Evolutionary conservation across 441 rosid genomes (phyloP).

Genomic region (Pelargonium cotyledonis): DNA sequence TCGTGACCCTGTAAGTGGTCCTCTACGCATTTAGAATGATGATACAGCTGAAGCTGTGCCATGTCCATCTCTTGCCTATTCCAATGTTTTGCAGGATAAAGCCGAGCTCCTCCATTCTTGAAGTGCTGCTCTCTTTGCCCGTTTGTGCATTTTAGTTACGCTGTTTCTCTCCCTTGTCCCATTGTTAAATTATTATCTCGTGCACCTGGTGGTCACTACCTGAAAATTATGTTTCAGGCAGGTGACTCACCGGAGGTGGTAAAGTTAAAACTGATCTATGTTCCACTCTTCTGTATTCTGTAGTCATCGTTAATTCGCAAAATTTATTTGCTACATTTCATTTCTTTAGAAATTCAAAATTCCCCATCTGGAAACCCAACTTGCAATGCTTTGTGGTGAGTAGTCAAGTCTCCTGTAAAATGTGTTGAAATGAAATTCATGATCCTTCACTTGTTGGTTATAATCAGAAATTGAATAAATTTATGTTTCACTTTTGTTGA

Average conservation of each 20-base stretch:
- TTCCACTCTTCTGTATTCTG: constrained; percentile 7
- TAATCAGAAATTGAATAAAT: neutral
- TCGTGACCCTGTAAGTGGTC: constrained; percentile 53
- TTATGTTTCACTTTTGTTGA: neutral
- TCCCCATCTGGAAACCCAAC: too few relatives aligned
- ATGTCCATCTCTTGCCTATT: neutral
- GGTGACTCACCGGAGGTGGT: constrained; percentile 85
- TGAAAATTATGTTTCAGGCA: constrained; percentile 31
- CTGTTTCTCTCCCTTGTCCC: constrained; percentile 13
- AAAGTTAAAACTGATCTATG: constrained; percentile 28
- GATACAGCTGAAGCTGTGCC: constrained; percentile 23
- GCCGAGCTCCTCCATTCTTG: constrained; percentile 27
- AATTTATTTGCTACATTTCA: constrained; percentile 14
- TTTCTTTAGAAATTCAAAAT: too few relatives aligned
- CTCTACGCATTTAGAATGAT: constrained; percentile 46
- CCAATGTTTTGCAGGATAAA: constrained; percentile 25
- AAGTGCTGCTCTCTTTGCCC: constrained; percentile 24
- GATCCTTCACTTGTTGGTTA: neutral
- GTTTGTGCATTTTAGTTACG: constrained; percentile 20
- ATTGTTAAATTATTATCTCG: constrained; percentile 27
- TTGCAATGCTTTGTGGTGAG: constrained; percentile 17
- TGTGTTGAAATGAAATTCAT: constrained; percentile 11
- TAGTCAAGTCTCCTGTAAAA: constrained; percentile 23
- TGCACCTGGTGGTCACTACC: constrained; percentile 67
- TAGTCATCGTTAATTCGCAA: too few relatives aligned